These are phyloP conservation scores for Russula lepida DNA, from an alignment of 768 basidiomycete genomes.

Conservation along the genomic window DNA sequence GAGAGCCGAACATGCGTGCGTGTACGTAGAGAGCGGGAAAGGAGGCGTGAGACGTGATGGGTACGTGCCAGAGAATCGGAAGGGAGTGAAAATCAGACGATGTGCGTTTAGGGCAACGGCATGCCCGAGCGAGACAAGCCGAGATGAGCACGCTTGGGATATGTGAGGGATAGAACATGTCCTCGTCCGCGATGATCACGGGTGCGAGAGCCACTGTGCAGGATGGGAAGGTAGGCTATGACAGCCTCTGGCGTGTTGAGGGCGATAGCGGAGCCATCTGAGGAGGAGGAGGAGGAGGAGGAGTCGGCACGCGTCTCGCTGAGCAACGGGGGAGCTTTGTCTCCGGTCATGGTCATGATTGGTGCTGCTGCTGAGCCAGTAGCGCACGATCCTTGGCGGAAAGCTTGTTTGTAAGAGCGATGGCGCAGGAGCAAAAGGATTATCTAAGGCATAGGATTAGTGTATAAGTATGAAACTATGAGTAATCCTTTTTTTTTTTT, in stretches of 20 bases:
- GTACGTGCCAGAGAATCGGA: neutral
- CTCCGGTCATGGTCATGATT: neutral
- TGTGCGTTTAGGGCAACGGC: neutral
- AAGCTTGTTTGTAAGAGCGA: neutral
- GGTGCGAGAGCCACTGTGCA: neutral
- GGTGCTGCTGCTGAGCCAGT: neutral
- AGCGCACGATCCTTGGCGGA: neutral
- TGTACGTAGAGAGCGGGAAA: neutral
- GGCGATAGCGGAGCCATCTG: neutral
- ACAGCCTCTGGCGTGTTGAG: neutral
- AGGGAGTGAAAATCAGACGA: neutral
- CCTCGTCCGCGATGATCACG: neutral
- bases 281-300: too few relatives aligned
- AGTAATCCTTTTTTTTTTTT: neutral
- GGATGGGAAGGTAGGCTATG: neutral
- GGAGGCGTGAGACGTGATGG: neutral
- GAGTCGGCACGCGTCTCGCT: neutral
- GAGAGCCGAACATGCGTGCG: neutral
- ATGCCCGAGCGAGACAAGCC: neutral
- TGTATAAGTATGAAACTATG: neutral
- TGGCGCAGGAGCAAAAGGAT: slow-evolving; percentile 6
- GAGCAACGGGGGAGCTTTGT: neutral
- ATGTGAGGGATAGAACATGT: neutral
- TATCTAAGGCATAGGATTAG: neutral
- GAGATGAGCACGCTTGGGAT: neutral